A percentile compares a stretch with the other conserved stretches of the same genome.
Evolutionary conservation across 805 yeast genomes (phyloP).

Genomic region (Zygotorulaspora florentina): DNA sequence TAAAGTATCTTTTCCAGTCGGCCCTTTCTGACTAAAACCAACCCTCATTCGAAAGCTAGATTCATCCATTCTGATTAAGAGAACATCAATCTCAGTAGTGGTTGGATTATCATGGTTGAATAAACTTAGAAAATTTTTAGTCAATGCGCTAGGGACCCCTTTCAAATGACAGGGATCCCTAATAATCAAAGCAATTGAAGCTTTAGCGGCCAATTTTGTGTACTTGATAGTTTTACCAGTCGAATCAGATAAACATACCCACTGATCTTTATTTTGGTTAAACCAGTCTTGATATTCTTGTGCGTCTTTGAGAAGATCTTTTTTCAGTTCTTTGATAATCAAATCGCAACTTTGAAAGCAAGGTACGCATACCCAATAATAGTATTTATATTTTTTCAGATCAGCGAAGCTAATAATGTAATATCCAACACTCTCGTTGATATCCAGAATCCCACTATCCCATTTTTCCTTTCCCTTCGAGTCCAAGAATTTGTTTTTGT

Average conservation of each 20-base stretch:
- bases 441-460: conserved; percentile 31
- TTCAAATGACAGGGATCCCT: conserved; percentile 38
- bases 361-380: conserved; percentile 89
- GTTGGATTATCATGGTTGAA: conserved; percentile 36
- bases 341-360: conserved; percentile 37
- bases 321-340: conserved; percentile 7
- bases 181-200: conserved; percentile 33
- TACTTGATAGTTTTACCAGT: conserved; percentile 19
- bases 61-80: conserved; percentile 38
- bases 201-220: conserved; percentile 5
- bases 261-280: conserved; percentile 17
- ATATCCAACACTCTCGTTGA: conserved; percentile 35
- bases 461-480: conserved; percentile 35
- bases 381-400: conserved; percentile 79
- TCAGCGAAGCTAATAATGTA: conserved; percentile 72
- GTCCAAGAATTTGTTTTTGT: conserved; percentile 57
- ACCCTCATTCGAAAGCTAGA: conserved; percentile 32
- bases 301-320: neutral
- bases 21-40: conserved; percentile 4
- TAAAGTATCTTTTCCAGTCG: conserved; percentile 25
- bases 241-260: conserved; percentile 30
- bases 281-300: conserved; percentile 18
- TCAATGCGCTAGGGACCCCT: conserved; percentile 46
- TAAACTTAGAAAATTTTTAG: conserved; percentile 55
- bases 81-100: conserved; percentile 35